Base-by-base conservation (phyloP, 192 early-diverging fungal genomes). In the Coemansia sp. region DNA sequence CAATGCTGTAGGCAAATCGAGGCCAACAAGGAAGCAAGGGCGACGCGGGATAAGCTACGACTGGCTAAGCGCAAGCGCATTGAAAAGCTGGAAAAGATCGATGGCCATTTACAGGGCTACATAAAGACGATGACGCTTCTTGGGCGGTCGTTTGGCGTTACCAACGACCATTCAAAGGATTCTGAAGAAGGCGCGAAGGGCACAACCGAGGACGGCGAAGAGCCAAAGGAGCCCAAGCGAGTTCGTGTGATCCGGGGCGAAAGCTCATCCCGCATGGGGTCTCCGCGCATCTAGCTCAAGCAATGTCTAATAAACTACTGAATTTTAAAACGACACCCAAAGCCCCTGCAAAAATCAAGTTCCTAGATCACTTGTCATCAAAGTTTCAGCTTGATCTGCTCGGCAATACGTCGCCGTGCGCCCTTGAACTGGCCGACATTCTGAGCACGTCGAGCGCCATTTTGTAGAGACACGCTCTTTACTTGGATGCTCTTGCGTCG, bases 371-470 rank as follows among this genome's bases (percentile, higher is more conserved):
- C 20, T 18, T 50, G 53, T 9, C 31, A 18, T 71, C 57, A 83
- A 62, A 83, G 66, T 60, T 78, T 83, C n/a, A 83, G 66, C 61
- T 79, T 83, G 69, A 83, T 71, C 3, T 74, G 73, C 62, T 83
- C 76, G 5, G 81, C 81, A 55, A 83, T 78, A 2, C 76, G 73
- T 47, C 70, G 76, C 43, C 71, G 70, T 2, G 70, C 73, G 36
- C 68, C 74, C n/a, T 72, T 69, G 33, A 70, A 50, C 33, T 58
- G 69, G 27, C 52, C 58, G 31, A 40, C 38, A 31, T 40, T 3
- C 36, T 40, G 39, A 7, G 61, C 31, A 20, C 34, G 38, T 13
- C 38, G 33, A 34, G 40, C 15, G 10, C 58, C 31, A 11, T 22
- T 72, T 15, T 43, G 34, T 4, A 55, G 39, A 2, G 68, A 65